Percentiles rank a stretch among this genome's conserved stretches.
phyloP scores from a whole-genome alignment of 78 protist species.

The Isochrysis galbana region DNA sequence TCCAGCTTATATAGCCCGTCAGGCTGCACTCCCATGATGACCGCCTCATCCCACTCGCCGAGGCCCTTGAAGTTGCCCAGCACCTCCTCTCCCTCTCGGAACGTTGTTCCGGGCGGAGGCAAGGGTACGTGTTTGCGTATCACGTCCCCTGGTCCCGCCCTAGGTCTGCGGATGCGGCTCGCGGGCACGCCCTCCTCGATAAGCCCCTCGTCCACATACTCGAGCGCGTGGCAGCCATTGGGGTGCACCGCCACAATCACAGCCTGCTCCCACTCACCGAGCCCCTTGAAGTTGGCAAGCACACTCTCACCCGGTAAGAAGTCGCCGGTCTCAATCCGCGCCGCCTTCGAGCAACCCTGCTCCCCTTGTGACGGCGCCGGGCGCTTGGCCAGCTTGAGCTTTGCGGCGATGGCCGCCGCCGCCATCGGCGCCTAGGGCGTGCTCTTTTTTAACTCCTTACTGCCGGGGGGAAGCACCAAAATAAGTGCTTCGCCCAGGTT shows the following conservation, averaged over 20 bases:
- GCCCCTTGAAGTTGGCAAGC: slow-evolving; percentile 6
- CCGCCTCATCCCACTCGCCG: slow-evolving; percentile 7
- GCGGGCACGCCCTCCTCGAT: slow-evolving; percentile 12
- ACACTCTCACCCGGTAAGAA: neutral
- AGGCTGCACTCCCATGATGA: neutral
- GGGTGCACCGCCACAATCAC: neutral
- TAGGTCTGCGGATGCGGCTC: neutral
- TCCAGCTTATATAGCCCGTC: neutral
- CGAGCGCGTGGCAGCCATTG: neutral
- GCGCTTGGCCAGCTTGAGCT: neutral
- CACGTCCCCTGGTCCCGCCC: neutral
- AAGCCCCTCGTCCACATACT: neutral
- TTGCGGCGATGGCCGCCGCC: neutral
- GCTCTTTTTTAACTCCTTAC: no score
- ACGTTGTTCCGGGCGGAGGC: neutral
- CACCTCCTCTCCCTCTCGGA: neutral
- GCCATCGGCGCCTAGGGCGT: no score
- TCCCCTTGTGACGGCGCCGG: neutral
- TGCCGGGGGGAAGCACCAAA: no score
- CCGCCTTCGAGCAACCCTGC: neutral
- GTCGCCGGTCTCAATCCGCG: neutral
- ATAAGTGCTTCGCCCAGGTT: no score
- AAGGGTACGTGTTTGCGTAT: neutral
- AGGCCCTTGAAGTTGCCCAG: slow-evolving; percentile 14
- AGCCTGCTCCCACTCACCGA: slow-evolving; percentile 20